These are phyloP conservation scores for Sordariomycetes sp. DNA, from an alignment of 2,329 filamentous ascomycete species.

Conservation along the genomic window DNA sequence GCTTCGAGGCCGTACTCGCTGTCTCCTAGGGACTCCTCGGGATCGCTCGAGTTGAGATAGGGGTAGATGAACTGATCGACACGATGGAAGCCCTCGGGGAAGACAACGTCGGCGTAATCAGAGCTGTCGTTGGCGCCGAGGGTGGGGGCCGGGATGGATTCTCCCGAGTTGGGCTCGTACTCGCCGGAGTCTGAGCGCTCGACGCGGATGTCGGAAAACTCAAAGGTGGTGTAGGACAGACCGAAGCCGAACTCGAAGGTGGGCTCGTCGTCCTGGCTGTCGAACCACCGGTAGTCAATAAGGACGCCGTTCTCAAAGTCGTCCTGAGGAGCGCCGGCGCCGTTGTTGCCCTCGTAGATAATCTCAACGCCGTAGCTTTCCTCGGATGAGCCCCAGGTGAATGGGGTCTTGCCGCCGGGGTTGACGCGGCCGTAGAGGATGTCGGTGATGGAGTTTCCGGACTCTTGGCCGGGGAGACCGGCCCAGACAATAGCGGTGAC, in stretches of 20 bases:
- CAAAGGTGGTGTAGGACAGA: slow-evolving; percentile 70
- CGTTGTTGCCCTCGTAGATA: slow-evolving; percentile 60
- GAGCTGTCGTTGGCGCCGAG: slow-evolving; percentile 52
- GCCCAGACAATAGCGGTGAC: slow-evolving; percentile 78
- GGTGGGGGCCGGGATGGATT: slow-evolving; percentile 50
- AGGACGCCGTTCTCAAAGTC: slow-evolving; percentile 70
- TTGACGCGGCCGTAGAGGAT: slow-evolving; percentile 73
- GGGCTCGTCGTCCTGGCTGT: slow-evolving; percentile 49
- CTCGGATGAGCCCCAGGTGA: slow-evolving; percentile 63
- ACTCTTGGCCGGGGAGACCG: slow-evolving; percentile 73
- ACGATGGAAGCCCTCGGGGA: slow-evolving; percentile 46
- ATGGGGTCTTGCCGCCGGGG: slow-evolving; percentile 69
- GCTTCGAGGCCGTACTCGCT: slow-evolving; percentile 48
- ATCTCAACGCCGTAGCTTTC: slow-evolving; percentile 60
- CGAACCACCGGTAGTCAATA: slow-evolving; percentile 62
- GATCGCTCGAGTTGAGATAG: slow-evolving; percentile 56
- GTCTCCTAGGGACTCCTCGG: slow-evolving; percentile 45
- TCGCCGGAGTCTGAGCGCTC: slow-evolving; percentile 31
- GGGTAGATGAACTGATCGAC: slow-evolving; percentile 56
- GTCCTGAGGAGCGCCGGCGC: slow-evolving; percentile 53
- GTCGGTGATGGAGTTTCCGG: slow-evolving; percentile 67
- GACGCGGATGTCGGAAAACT: slow-evolving; percentile 58
- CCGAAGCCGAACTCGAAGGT: slow-evolving; percentile 77
- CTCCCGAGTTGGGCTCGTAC: slow-evolving; percentile 51
- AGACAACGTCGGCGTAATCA: slow-evolving; percentile 54